Evolutionary conservation across 139 green algal genomes (phyloP).

Genomic region (Nannochloris sp.): DNA sequence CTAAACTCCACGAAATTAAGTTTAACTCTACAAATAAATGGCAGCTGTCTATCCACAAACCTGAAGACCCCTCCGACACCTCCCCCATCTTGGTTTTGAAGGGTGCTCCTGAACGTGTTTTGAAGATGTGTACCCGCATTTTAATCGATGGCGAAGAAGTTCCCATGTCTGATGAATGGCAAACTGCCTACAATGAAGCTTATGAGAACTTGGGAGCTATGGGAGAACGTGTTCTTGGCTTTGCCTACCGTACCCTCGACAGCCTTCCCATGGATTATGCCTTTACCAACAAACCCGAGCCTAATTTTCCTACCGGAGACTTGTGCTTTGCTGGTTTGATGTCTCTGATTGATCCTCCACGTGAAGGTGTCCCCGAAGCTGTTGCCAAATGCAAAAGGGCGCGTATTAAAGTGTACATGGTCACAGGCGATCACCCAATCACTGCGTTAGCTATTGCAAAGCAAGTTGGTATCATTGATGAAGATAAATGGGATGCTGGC

Average conservation of each 20-base stretch:
- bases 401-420: constrained; percentile 76
- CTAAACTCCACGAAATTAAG: constrained; percentile 77
- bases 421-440: constrained; percentile 80
- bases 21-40: constrained; percentile 92
- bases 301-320: constrained; percentile 54
- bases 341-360: constrained; percentile 76
- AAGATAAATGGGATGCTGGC: constrained; percentile 41
- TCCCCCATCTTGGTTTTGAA: constrained; percentile 77
- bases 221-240: constrained; percentile 67
- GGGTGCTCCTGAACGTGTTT: constrained; percentile 88
- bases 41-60: constrained; percentile 57
- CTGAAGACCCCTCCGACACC: constrained; percentile 23
- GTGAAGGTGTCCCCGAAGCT: constrained; percentile 62
- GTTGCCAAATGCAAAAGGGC: constrained; percentile 68
- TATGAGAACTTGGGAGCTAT: constrained; percentile 60
- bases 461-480: constrained; percentile 79
- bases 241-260: constrained; percentile 50
- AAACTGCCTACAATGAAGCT: constrained; percentile 24
- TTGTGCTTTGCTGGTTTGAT: constrained; percentile 75
- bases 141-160: constrained; percentile 58
- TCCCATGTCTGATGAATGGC: constrained; percentile 27
- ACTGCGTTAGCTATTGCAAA: constrained; percentile 62
- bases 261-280: constrained; percentile 29
- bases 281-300: constrained; percentile 53
- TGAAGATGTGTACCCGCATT: constrained; percentile 76